Evolutionary conservation across 805 yeast species (phyloP), one percentile per base, ranked within the genome.

Genomic region (Suhomyces sp.): DNA sequence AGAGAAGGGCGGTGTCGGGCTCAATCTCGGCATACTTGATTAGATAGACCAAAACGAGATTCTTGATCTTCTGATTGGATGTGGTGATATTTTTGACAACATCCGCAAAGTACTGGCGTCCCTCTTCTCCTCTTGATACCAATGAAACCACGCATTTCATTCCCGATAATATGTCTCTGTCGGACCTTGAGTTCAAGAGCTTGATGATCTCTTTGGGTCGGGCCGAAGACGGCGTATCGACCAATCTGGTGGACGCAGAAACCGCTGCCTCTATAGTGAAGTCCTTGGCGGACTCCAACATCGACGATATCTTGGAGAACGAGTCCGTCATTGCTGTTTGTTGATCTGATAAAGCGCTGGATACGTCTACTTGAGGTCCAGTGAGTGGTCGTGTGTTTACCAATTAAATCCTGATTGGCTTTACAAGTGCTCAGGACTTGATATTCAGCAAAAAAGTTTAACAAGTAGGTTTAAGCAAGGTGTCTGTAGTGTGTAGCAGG

Each of bases 41-140:
- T 46, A 94, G 70, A 59, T 89, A 89, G 1, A 86, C 76, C 68
- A 89, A 83, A 1, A 91, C 97, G 64, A 93, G 76, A 58, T 86
- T 83, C 53, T 89, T 82, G 25, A 89, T 80, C 55, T 84, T 86
- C 37, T 81, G 63, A 46, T 73, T 68, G 4, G 76, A 59, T 17
- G 93, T 84, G 6, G 89, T 87, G 33, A 92, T 84, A 66, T 91
- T 91, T 67, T 92, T 93, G 51, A 94, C 86, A 4, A 94, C 94
- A 61, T 88, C 92, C 0, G 97, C 90, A 74, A 89, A 93, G 62
- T 67, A 75, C 15, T 62, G 62, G 25, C 63, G 47, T n/a, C 68
- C 78, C 50, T 74, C 78, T 48, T 64, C 78, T 6, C 78, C 78
- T 46, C 70, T 57, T 0, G 78, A 61, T 15, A 75, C 63, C 35